Percentiles rank a stretch among this genome's conserved stretches.
phyloP scores from a whole-genome alignment of 2,329 filamentous ascomycete species.

The Diplodia scrobiculata region DNA sequence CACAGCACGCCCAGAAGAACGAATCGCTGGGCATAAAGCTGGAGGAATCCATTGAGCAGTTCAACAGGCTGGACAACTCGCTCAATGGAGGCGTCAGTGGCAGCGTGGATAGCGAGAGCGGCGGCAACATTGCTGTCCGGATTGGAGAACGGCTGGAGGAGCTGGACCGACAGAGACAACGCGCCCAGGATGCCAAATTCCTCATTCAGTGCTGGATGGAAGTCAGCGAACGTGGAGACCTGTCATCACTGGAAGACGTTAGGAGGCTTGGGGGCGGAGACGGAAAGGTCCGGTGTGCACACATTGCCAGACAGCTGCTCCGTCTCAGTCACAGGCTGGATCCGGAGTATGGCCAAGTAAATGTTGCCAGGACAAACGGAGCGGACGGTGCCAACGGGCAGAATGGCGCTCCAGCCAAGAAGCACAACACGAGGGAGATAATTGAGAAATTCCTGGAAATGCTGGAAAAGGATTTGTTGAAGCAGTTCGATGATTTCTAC shows the following conservation, averaged over 20 bases:
- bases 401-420: slow-evolving; percentile 38
- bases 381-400: slow-evolving; percentile 54
- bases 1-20: slow-evolving; percentile 87
- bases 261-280: slow-evolving; percentile 81
- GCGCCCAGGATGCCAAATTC: slow-evolving; percentile 91
- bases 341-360: slow-evolving; percentile 60
- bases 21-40: slow-evolving; percentile 85
- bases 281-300: slow-evolving; percentile 89
- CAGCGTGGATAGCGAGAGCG: slow-evolving; percentile 57
- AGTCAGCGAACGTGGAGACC: slow-evolving; percentile 83
- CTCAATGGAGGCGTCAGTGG: slow-evolving; percentile 65
- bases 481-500: slow-evolving; percentile 97
- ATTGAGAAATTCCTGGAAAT: slow-evolving; percentile 97
- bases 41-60: slow-evolving; percentile 87
- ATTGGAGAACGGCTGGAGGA: slow-evolving; percentile 94
- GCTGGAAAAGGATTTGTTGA: slow-evolving; percentile 89
- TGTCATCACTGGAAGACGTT: slow-evolving; percentile 86
- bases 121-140: slow-evolving; percentile 88
- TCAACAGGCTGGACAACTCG: slow-evolving; percentile 83
- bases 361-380: slow-evolving; percentile 39
- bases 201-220: slow-evolving; percentile 96
- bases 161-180: slow-evolving; percentile 83
- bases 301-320: slow-evolving; percentile 90
- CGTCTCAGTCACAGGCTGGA: slow-evolving; percentile 92
- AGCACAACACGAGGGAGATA: slow-evolving; percentile 74